Conservation (phyloP, 2,329 filamentous ascomycete species). For the Colletotrichum agaves region DNA sequence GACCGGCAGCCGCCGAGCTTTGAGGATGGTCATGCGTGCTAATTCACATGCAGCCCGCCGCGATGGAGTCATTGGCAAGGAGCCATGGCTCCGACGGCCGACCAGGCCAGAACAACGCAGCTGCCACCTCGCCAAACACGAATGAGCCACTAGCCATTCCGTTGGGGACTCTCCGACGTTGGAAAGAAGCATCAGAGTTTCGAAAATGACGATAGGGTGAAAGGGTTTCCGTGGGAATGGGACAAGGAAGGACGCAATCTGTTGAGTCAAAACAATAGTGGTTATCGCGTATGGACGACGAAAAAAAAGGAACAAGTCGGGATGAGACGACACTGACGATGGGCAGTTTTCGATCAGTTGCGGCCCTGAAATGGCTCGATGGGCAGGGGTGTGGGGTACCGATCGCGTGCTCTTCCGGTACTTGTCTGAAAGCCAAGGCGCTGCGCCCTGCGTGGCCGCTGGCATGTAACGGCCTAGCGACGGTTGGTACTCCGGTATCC, state of each 20-base stretch:
- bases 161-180: constrained; percentile 24
- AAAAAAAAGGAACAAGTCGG: constrained; percentile 21
- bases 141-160: constrained; percentile 3
- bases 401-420: constrained; percentile 29
- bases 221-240: neutral
- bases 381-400: constrained; percentile 24
- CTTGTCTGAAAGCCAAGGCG: constrained; percentile 10
- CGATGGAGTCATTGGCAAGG: constrained; percentile 29
- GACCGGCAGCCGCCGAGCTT: constrained; percentile 19
- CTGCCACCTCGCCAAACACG: constrained; percentile 17
- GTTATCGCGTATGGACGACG: neutral
- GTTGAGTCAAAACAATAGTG: constrained; percentile 24
- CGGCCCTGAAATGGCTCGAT: constrained; percentile 34
- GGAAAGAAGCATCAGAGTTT: constrained; percentile 8
- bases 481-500: constrained; percentile 34
- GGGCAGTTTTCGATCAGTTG: constrained; percentile 33
- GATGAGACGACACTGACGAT: constrained; percentile 30
- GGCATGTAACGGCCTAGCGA: constrained; percentile 33
- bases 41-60: constrained; percentile 8
- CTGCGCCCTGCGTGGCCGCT: neutral
- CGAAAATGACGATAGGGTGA: neutral
- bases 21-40: constrained; percentile 30
- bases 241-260: neutral
- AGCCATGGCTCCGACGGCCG: constrained; percentile 6
- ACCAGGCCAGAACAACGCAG: neutral